Percentiles rank a stretch among this genome's conserved stretches.
Conservation (phyloP, 306 rosid genomes). For the Alnus glutinosa region DNA sequence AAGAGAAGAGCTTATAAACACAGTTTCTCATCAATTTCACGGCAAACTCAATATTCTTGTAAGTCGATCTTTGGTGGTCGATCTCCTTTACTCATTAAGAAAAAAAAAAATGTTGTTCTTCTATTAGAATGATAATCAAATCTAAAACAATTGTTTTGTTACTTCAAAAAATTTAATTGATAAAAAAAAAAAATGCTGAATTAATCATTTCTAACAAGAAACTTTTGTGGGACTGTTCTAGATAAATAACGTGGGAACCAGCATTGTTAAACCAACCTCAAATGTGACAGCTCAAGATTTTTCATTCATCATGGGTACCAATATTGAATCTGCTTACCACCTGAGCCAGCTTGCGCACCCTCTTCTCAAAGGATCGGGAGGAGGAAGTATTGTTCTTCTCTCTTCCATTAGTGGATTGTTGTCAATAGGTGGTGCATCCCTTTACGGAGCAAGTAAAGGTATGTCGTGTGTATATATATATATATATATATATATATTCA, state of each 20-base stretch:
- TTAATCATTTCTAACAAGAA: neutral
- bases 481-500: neutral
- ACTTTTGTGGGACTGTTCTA: neutral
- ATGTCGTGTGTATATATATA: too few species aligned
- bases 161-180: too few species aligned
- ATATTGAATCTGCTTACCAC: constrained; percentile 16
- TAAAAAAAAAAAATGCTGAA: too few species aligned
- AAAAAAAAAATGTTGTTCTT: neutral
- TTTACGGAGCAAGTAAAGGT: constrained; percentile 45
- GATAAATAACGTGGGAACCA: constrained; percentile 48
- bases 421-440: constrained; percentile 31
- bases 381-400: constrained; percentile 2
- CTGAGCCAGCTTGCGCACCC: constrained; percentile 17
- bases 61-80: neutral
- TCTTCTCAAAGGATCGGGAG: constrained; percentile 3
- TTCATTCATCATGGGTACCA: neutral
- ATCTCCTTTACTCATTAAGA: neutral
- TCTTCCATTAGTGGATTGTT: constrained; percentile 36
- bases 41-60: constrained; percentile 47
- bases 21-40: constrained; percentile 30
- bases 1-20: constrained; percentile 19
- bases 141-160: too few species aligned
- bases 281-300: constrained; percentile 34
- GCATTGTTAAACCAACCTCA: neutral
- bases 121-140: too few species aligned